Conservation (phyloP, 176 grass and related monocot genomes). For the Dactylis glomerata region DNA sequence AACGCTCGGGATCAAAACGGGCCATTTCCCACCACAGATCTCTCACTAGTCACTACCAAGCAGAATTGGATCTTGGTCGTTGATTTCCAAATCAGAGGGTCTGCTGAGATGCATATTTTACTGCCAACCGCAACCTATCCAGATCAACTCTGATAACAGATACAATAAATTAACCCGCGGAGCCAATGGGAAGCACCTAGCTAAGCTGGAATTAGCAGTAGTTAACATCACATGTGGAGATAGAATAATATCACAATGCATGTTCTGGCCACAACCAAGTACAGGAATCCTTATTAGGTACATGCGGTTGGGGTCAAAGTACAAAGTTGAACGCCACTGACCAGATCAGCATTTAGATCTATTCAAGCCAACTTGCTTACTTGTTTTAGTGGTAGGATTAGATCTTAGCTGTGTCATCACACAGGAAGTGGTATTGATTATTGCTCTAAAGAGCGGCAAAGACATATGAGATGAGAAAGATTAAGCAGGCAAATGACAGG, state of each 20-base stretch:
- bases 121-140: background rate
- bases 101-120: background rate
- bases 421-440: conserved; percentile 12
- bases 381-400: conserved; percentile 40
- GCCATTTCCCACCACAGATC: background rate
- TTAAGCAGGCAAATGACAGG: conserved; percentile 37
- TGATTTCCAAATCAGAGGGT: background rate
- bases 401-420: conserved; percentile 38
- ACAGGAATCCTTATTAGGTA: conserved; percentile 51
- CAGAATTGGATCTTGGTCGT: conserved; percentile 17
- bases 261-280: conserved; percentile 33
- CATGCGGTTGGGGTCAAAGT: conserved; percentile 34
- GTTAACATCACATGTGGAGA: conserved; percentile 51
- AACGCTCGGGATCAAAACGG: background rate
- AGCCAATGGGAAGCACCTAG: background rate
- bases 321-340: conserved; percentile 32
- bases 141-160: conserved; percentile 13
- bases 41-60: background rate
- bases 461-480: conserved; percentile 23
- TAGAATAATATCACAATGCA: conserved; percentile 54
- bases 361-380: conserved; percentile 39
- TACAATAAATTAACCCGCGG: conserved; percentile 12
- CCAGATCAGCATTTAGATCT: conserved; percentile 30
- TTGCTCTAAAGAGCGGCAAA: background rate
- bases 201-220: conserved; percentile 43